Percentiles rank a stretch among this genome's conserved stretches.
phyloP scores from a whole-genome alignment of 495 filamentous ascomycete genomes.

The Lophium mytilinum region DNA sequence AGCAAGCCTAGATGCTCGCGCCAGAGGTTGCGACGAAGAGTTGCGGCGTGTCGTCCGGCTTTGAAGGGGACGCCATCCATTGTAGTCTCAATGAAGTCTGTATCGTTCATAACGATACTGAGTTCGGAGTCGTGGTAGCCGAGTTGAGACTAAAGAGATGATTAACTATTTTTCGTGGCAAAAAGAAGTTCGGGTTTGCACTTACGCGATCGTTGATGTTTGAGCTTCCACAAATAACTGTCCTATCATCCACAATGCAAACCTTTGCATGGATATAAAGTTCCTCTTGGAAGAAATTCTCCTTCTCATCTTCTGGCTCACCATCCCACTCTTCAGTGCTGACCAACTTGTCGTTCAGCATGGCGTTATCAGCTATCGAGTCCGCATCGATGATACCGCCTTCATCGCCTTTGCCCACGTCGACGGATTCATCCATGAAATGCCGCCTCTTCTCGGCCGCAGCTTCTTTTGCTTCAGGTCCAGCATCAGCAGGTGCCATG shows the following conservation, averaged over 20 bases:
- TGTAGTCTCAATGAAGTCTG: conserved; percentile 54
- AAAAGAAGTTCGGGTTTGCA: not conserved
- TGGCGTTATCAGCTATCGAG: conserved; percentile 71
- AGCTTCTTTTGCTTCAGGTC: conserved; percentile 38
- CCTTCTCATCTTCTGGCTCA: conserved; percentile 61
- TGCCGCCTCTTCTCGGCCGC: conserved; percentile 48
- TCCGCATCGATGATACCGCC: conserved; percentile 45
- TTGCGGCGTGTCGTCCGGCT: conserved; percentile 69
- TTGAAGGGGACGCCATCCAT: conserved; percentile 75
- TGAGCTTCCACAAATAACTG: conserved; percentile 75
- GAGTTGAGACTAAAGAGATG: conserved; percentile 54
- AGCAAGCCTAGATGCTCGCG: conserved; percentile 85
- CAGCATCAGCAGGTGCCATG: conserved; percentile 67
- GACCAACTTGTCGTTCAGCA: conserved; percentile 59
- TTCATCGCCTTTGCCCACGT: conserved; percentile 35
- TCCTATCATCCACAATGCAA: conserved; percentile 28
- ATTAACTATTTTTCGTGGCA: not conserved
- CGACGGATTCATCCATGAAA: conserved; percentile 53
- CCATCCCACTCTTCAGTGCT: conserved; percentile 67
- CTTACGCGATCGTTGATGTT: conserved; percentile 85
- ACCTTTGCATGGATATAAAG: conserved; percentile 85
- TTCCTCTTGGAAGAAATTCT: conserved; percentile 90
- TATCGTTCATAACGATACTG: conserved; percentile 88
- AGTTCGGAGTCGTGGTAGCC: conserved; percentile 88
- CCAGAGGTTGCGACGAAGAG: conserved; percentile 80